phyloP scores from a whole-genome alignment of 2,329 filamentous ascomycete genomes.

The Hypocreales sp. region DNA sequence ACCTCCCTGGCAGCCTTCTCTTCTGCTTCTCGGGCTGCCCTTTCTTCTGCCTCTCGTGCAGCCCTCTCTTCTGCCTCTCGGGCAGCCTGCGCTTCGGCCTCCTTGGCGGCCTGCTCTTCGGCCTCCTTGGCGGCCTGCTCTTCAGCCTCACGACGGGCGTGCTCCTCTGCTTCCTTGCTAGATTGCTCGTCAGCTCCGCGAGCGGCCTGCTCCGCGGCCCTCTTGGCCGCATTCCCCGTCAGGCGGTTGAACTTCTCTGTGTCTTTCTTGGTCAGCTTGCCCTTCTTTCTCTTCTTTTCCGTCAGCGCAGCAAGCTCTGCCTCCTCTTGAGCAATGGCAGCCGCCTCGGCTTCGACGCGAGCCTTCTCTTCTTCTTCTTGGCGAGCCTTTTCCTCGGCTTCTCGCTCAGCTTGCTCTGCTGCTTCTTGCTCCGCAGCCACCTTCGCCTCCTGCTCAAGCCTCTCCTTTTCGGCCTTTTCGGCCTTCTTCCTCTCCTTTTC shows the following conservation, averaged over 20 bases:
- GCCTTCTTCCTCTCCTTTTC: constrained; percentile 31
- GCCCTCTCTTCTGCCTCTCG: constrained; percentile 14
- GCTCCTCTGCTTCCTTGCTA: constrained; percentile 12
- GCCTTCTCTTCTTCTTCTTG: constrained; percentile 13
- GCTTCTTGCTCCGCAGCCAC: constrained; percentile 12
- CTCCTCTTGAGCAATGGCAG: constrained; percentile 14
- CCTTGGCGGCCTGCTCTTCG: constrained; percentile 17
- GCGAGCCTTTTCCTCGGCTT: constrained; percentile 14
- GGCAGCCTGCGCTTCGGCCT: constrained; percentile 18
- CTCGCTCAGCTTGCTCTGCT: constrained; percentile 14
- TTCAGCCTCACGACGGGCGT: constrained; percentile 13
- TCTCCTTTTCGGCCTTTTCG: constrained; percentile 21
- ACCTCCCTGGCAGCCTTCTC: constrained; percentile 21
- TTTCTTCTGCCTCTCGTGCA: constrained; percentile 11
- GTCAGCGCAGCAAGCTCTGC: constrained; percentile 24
- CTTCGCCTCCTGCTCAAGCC: constrained; percentile 9
- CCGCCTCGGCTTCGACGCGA: constrained; percentile 9
- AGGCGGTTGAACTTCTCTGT: constrained; percentile 26
- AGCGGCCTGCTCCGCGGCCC: constrained; percentile 19
- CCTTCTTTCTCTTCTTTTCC: constrained; percentile 33
- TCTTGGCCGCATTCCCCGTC: constrained; percentile 16
- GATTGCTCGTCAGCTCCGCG: constrained; percentile 18
- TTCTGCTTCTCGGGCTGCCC: constrained; percentile 18
- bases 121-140: constrained; percentile 6
- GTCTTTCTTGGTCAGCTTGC: constrained; percentile 27